Base-by-base conservation (phyloP, 345 rosid species). In the Acer negundo region DNA sequence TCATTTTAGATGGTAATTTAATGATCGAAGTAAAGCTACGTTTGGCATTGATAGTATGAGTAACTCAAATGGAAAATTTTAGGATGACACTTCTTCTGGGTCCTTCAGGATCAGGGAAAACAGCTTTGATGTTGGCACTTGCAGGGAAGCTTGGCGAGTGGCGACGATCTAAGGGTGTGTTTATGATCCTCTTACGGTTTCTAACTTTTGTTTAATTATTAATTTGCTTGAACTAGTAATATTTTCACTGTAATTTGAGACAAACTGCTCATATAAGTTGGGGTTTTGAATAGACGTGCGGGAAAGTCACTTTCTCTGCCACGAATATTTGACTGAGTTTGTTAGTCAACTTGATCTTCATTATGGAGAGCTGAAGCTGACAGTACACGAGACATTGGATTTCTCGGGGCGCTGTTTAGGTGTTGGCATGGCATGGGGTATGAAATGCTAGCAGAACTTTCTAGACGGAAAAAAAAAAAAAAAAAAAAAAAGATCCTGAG, bases 1-100 rank as follows among this genome's bases (percentile, higher is more conserved):
- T 6, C 42, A 38, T 38, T 38, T 40, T 7, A 42, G 10, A 42
- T 42, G 46, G 1, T 42, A 42, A 42, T 42, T 42, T 6, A 10
- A 6, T 6, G 10, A n/a, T n/a, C n/a, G n/a, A 42, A 6, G 10
- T 40, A 42, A 42, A 42, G 46, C 46, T 6, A 42, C 7, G 9
- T 6, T 42, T 3, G 9, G 10, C 3, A 4, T 47, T 12, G 12
- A 16, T 70, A 7, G 26, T 62, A 26, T 49, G 16, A 63, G 68
- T 28, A 35, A 23, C 46, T 23, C 35, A 46, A 55, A 51, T 62
- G 76, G 75, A 67, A 49, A 68, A 23, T 70, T 86, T 28, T 87
- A 95, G 99, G 93, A 84, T 95, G 93, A 86, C 98, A 0, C 87
- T 93, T 20, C 85, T 95, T 70, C 91, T 95, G 10, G 99, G 99